Base-by-base conservation (phyloP, 2,329 filamentous ascomycete genomes). In the Penicillium sp. region DNA sequence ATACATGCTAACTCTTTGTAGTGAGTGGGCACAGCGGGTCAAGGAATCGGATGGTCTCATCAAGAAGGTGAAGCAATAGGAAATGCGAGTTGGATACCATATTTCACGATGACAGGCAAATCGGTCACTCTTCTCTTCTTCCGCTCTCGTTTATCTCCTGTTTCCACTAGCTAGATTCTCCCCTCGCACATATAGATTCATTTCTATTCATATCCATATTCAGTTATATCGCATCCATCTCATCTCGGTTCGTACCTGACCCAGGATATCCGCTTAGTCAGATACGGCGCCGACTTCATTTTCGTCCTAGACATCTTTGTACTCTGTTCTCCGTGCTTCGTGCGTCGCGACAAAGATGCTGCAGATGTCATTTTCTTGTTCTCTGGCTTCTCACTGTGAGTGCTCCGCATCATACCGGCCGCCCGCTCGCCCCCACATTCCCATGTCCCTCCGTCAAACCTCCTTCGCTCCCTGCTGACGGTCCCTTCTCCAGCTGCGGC, bases 11-110 rank as follows among this genome's bases (percentile, higher is more conserved):
- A 55, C 16, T 16, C 22, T 24, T 3, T 25, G 41, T 58, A 77
- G 76, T 40, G 78, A 80, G 68, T 80, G 77, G 77, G 77, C 78
- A 24, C 76, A 77, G 47, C 70, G 77, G 48, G 76, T 78, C 8
- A 71, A 72, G 48, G 71, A 73, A 42, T 68, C 65, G 3, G 76
- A 75, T 50, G 71, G 74, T 16, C 63, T 80, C 42, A 79, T 80
- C 51, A 75, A 71, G 62, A 70, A 71, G 53, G 50, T 55, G 28
- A 63, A 61, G 48, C 48, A 51, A 38, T 66, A 55, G 33, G 24
- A 30, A 30, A 13, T 9, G 10, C 9, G 28, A 31, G 33, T 3
- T 24, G 46, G 5, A 31, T 13, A 30, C 25, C 18, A 31, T 30
- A 11, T 31, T 38, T n/a, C 8, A 14, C 13, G 6, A 16, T 30